Base-by-base conservation (phyloP, 2,329 filamentous ascomycete species). In the Verticillium dahliae region DNA sequence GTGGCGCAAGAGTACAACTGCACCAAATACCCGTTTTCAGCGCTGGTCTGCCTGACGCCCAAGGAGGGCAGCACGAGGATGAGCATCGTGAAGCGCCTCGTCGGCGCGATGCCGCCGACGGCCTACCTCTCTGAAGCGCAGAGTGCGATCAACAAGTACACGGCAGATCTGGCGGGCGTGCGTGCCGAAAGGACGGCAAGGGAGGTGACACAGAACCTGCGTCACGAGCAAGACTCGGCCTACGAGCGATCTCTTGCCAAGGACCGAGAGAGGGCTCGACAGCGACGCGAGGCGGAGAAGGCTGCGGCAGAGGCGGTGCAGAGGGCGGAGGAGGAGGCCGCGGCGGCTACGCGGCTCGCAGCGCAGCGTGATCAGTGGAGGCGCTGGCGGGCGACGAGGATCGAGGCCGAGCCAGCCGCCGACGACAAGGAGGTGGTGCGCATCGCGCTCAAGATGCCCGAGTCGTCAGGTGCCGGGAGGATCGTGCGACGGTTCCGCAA, bases 11-110 rank as follows among this genome's bases (percentile, higher is more conserved):
- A 93, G 56, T 86, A 98, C 65, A 88, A 88, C 67, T 95, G 91
- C 74, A 96, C 91, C 62, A 96, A 96, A 72, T 97, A 95, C 69
- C 95, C 95, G 10, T 98, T 96, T 72, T 88, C 90, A 0, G 91
- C 89, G 14, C 76, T 97, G 3, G 88, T 97, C 34, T 93, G 92
- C 62, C 89, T 97, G 66, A 97, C 93, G 0, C 92, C 93, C 0
- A 89, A 89, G 67, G 87, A 94, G 63, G 90, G 90, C 1, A 88
- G 88, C 65, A 92, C 91, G 1, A 87, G 92, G 15, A 98, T 99
- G 94, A 92, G 92, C 41, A 90, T 96, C 15, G 84, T 97, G 61
- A 88, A 91, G 67, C 87, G 92, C 34, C 82, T 96, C 6, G 82
- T 85, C 0, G 94, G 95, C 0, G 86, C 88, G 1, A 87, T 89